Percentiles rank a stretch among this genome's conserved stretches.
Evolutionary conservation across 805 yeast genomes (phyloP).

Genomic region (Candida verbasci): DNA sequence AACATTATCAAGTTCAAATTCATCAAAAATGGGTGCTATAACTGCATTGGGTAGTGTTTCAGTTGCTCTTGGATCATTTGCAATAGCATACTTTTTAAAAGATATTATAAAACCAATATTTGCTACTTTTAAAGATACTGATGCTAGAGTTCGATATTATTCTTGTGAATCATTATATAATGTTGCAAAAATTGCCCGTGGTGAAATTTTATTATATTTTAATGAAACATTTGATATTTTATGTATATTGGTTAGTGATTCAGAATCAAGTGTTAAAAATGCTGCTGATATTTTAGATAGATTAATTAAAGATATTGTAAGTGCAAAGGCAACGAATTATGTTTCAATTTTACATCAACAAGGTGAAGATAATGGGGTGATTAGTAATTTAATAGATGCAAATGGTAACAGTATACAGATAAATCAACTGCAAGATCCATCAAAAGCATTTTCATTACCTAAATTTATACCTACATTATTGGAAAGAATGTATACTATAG

Average conservation of each 20-base stretch:
- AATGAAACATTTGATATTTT: slow-evolving; percentile 93
- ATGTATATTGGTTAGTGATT: slow-evolving; percentile 84
- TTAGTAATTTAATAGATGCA: slow-evolving; percentile 45
- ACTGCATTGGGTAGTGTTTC: slow-evolving; percentile 96
- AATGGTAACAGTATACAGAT: slow-evolving; percentile 59
- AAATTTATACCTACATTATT: slow-evolving; percentile 87
- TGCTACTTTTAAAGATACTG: slow-evolving; percentile 95
- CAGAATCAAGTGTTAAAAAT: slow-evolving; percentile 86
- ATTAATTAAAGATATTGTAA: slow-evolving; percentile 87
- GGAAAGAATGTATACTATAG: slow-evolving; percentile 87
- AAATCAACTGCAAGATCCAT: slow-evolving; percentile 54
- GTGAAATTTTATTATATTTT: slow-evolving; percentile 86
- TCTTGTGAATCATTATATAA: slow-evolving; percentile 96
- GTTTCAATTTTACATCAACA: slow-evolving; percentile 63
- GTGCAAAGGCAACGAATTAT: slow-evolving; percentile 89
- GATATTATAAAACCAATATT: slow-evolving; percentile 88
- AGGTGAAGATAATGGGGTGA: slow-evolving; percentile 17
- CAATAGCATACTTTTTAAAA: slow-evolving; percentile 78
- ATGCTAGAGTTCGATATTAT: slow-evolving; percentile 93
- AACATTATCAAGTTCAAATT: slow-evolving; percentile 67
- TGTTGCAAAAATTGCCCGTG: slow-evolving; percentile 94
- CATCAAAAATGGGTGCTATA: slow-evolving; percentile 86
- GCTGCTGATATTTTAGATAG: slow-evolving; percentile 94
- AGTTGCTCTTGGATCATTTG: slow-evolving; percentile 81
- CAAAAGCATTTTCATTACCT: slow-evolving; percentile 73